A percentile compares a stretch with the other conserved stretches of the same genome.
phyloP scores from a whole-genome alignment of 306 rosid species.

The Spatholobus suberectus region DNA sequence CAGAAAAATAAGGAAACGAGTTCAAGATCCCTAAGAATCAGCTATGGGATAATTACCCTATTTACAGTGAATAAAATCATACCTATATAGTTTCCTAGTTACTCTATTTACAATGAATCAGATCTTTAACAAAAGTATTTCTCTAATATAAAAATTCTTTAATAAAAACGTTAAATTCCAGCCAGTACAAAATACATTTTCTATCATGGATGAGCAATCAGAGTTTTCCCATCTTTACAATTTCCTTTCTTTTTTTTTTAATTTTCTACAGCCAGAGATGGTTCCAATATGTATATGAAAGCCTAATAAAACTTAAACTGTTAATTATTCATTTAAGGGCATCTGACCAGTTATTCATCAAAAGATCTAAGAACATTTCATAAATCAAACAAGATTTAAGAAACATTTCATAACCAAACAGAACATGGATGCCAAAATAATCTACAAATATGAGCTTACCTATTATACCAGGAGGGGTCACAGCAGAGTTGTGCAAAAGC shows the following conservation, averaged over 20 bases:
- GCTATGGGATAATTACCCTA: too few relatives aligned
- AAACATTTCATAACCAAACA: conserved; percentile 8
- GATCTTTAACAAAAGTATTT: too few relatives aligned
- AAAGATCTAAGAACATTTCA: conserved; percentile 20
- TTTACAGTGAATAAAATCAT: too few relatives aligned
- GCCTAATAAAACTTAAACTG: background rate
- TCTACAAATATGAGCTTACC: conserved; percentile 54
- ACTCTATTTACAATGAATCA: too few relatives aligned
- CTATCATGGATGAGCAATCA: background rate
- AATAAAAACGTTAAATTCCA: background rate
- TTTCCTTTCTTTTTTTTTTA: background rate
- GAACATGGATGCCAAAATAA: conserved; percentile 36
- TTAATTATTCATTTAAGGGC: conserved; percentile 18
- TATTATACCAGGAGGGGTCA: conserved; percentile 82
- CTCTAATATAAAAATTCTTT: background rate
- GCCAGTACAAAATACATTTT: background rate
- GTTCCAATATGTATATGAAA: background rate
- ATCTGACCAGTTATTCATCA: conserved; percentile 27
- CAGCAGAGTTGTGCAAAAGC: conserved; percentile 98
- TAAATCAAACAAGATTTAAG: conserved; percentile 26
- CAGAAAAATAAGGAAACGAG: too few relatives aligned
- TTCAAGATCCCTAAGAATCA: too few relatives aligned
- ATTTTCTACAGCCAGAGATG: background rate
- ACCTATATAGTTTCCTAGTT: too few relatives aligned
- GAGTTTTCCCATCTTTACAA: background rate